These are phyloP conservation scores for Flaveria trinervia DNA, from an alignment of 129 eudicot species.

Conservation along the genomic window DNA sequence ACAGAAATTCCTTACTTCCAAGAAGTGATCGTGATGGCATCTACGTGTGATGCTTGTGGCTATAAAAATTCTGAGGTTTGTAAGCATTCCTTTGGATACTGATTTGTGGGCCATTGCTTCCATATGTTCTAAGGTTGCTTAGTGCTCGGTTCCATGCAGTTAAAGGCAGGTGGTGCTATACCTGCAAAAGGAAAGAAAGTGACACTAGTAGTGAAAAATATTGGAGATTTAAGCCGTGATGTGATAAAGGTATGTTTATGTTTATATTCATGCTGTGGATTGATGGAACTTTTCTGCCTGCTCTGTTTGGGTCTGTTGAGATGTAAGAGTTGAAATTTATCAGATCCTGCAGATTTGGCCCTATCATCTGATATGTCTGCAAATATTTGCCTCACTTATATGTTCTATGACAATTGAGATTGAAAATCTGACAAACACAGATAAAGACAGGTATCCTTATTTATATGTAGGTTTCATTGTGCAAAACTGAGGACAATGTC, in stretches of 20 bases:
- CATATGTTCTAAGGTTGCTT: conserved; percentile 13
- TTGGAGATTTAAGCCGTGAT: conserved; percentile 76
- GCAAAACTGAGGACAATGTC: too few relatives aligned
- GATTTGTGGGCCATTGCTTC: neutral
- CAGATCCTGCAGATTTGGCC: neutral
- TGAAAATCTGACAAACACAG: too few relatives aligned
- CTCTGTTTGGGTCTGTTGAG: conserved; percentile 8
- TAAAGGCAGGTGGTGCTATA: conserved; percentile 82
- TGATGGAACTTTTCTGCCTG: conserved; percentile 1
- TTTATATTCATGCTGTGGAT: neutral
- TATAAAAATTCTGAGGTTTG: conserved; percentile 90
- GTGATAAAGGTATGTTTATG: conserved; percentile 68
- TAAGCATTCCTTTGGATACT: conserved; percentile 10
- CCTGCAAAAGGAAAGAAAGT: conserved; percentile 77
- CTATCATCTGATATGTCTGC: neutral
- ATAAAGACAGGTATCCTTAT: too few relatives aligned
- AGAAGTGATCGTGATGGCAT: conserved; percentile 97
- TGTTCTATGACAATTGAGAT: too few relatives aligned
- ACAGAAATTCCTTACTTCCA: conserved; percentile 91
- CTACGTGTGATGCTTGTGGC: conserved; percentile 90
- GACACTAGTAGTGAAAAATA: conserved; percentile 50
- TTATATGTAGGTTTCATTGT: too few relatives aligned
- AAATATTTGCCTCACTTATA: too few relatives aligned
- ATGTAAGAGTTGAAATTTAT: neutral
- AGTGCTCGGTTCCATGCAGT: conserved; percentile 42